Percentiles rank a stretch among this genome's conserved stretches.
phyloP scores from a whole-genome alignment of 2,329 filamentous ascomycete genomes.

The Talaromyces sp. region DNA sequence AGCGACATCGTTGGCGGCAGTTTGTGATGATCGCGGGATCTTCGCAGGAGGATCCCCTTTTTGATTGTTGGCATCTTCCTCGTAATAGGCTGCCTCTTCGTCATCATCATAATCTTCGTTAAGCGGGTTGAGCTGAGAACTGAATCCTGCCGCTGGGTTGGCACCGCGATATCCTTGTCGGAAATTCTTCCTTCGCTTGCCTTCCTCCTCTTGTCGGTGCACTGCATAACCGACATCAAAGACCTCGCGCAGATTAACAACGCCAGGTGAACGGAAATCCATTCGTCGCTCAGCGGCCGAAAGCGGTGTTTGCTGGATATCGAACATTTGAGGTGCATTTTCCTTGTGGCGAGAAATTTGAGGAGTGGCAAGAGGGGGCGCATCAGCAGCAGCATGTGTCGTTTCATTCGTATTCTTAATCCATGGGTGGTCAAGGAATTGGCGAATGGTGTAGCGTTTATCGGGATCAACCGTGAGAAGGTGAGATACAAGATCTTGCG shows the following conservation, averaged over 20 bases:
- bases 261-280: conserved; percentile 94
- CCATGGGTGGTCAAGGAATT: conserved; percentile 96
- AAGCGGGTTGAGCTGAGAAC: conserved; percentile 60
- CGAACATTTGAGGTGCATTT: conserved; percentile 44
- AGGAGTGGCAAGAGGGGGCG: conserved; percentile 69
- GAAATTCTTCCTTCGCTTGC: conserved; percentile 83
- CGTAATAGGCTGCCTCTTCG: conserved; percentile 53
- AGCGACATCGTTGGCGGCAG: conserved; percentile 57
- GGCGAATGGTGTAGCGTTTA: conserved; percentile 86
- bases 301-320: conserved; percentile 44
- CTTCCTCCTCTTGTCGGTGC: conserved; percentile 92
- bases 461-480: conserved; percentile 91
- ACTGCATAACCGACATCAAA: conserved; percentile 99
- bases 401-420: conserved; percentile 68
- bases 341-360: conserved; percentile 57
- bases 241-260: conserved; percentile 91
- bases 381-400: conserved; percentile 65
- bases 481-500: conserved; percentile 90
- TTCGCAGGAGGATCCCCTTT: conserved; percentile 52
- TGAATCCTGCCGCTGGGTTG: conserved; percentile 55
- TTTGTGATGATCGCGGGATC: conserved; percentile 60
- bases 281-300: conserved; percentile 62
- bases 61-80: conserved; percentile 33
- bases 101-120: conserved; percentile 63
- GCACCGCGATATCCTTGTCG: conserved; percentile 64